Evolutionary conservation across 495 filamentous ascomycete genomes (phyloP), one percentile per base, ranked within the genome.

Genomic region (Aspergillus nanangensis): DNA sequence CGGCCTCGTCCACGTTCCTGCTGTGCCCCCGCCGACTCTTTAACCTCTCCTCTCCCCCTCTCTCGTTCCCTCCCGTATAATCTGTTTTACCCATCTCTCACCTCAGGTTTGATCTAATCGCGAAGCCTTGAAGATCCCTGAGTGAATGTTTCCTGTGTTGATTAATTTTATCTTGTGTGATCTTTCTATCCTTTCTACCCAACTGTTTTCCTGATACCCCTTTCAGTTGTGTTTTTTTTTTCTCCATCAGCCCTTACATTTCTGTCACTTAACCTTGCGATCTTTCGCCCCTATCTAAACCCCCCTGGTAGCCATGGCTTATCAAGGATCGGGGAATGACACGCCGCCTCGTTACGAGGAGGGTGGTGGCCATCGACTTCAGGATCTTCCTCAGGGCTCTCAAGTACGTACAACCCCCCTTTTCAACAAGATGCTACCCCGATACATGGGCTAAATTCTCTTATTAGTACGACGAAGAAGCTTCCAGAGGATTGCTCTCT

Each of bases 401-500:
- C 72, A 66, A 57, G 84, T 87, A 76, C 66, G 82, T 68, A 35
- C 21, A 23, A 20, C 31, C 11, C 24, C 20, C 8, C 21, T 34
- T 17, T 27, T 25, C 25, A 13, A 9, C 32, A 20, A 13, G 29
- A 13, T 3, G 19, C 23, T 25, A 7, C 5, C 15, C 34, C 17
- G 34, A n/a, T 18, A 5, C 34, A 14, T 5, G 17, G 11, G 11
- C 25, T 11, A 11, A 29, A 29, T 11, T 11, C 25, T 11, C 25
- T 5, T 29, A 44, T 9, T 53, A 53, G 54, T 52, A 82, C 46
- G 87, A 91, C 43, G 88, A 93, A 60, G 88, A 92, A 63, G 81
- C 82, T 27, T 80, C 87, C 46, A 72, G 77, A 43, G 82, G 85
- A 44, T 78, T 96, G 17, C 77, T 96, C 37, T 78, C 86, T 49